Evolutionary conservation across 2,329 filamentous ascomycete genomes (phyloP), one percentile per base, ranked within the genome.

Genomic region (Botryotinia narcissicola): DNA sequence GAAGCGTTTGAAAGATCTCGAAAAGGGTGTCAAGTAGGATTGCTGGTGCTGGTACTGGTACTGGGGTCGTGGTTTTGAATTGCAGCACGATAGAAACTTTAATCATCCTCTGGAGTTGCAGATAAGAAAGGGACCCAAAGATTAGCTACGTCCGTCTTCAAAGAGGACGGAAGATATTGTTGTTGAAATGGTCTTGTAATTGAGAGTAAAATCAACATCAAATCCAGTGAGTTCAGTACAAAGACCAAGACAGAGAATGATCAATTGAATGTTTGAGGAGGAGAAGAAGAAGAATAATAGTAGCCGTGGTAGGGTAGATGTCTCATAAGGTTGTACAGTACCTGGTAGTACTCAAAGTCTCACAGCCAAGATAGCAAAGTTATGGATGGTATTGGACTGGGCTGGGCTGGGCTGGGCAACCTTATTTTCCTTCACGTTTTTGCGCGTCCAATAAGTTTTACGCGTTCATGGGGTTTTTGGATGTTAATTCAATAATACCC

Each of bases 1-100:
- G 68, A 46, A 16, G 66, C 16, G 48, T 16, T 29, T 42, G n/a
- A 42, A 42, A 32, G 66, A 9, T 5, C n/a, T 32, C 18, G 37
- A 29, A 57, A 9, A 9, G 46, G 46, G 6, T 54, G 46, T 40
- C 12, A 12, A 25, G 46, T 54, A 51, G 46, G 16, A 32, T 22
- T 69, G n/a, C 37, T 42, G 64, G 42, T 42, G 4, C 35, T 42
- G 66, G 44, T 66, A n/a, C 20, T 60, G 59, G 40, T 44, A 44
- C n/a, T 59, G 22, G 37, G n/a, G 40, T 42, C 32, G 40, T 57
- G 20, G 25, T 32, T 29, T 57, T 57, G 48, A 25, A 68, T 68
- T 57, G 42, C 66, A 57, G 48, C 20, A 42, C 35, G 66, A 68
- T 71, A n/a, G 70, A 59, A 76, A 73, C 66, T 75, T 48, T 74